phyloP scores from a whole-genome alignment of 257 asterid species.

The Voacanga thouarsii region DNA sequence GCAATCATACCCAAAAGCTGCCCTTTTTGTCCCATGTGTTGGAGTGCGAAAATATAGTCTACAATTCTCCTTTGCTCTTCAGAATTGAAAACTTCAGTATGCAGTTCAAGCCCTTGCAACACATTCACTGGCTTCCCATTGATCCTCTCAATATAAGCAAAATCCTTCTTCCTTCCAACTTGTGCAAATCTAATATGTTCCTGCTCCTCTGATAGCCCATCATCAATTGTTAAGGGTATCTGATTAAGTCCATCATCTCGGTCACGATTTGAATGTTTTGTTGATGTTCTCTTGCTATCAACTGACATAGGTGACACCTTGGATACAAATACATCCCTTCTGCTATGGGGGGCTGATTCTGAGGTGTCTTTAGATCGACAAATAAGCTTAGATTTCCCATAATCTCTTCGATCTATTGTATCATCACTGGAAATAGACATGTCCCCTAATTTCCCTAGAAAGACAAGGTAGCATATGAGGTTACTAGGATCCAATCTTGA shows the following conservation, averaged over 20 bases:
- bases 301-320: not conserved
- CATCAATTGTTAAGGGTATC: not conserved
- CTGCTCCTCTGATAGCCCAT: conserved; percentile 45
- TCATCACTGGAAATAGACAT: conserved; percentile 6
- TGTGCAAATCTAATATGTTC: conserved; percentile 47
- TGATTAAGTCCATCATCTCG: conserved; percentile 10
- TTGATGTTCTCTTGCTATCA: conserved; percentile 1
- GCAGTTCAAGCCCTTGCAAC: conserved; percentile 71
- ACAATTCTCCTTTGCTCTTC: conserved; percentile 75
- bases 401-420: conserved; percentile 1
- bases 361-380: not conserved
- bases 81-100: conserved; percentile 62
- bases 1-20: conserved; percentile 50
- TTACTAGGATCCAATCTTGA: not conserved
- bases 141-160: conserved; percentile 45
- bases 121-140: conserved; percentile 47
- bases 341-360: not conserved
- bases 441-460: conserved; percentile 16
- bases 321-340: conserved; percentile 1
- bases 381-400: not conserved
- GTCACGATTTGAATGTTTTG: not conserved
- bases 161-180: conserved; percentile 58
- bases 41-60: conserved; percentile 45
- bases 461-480: not conserved
- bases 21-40: conserved; percentile 51